Evolutionary conservation across 805 yeast species (phyloP), one percentile per base, ranked within the genome.

Genomic region (Starmera pachycereana): DNA sequence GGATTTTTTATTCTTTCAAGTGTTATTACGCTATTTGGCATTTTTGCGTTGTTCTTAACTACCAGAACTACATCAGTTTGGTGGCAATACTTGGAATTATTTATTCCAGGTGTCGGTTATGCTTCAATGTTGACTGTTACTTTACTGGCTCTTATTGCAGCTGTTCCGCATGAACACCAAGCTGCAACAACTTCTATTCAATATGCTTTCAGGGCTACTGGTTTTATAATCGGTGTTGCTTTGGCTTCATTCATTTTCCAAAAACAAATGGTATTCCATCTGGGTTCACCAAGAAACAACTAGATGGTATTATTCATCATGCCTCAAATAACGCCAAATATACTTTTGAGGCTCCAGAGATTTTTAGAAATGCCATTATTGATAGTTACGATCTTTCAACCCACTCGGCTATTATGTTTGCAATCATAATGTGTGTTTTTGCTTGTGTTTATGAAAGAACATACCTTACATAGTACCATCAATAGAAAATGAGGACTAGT

Each of bases 151-250:
- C 68, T 86, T 59, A 81, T 86, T 40, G 79, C 92, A 0, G 74
- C 92, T 2, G 92, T 81, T 2, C 78, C 82, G 9, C 58, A 66
- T 18, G 69, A 72, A 39, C 72, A 69, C 52, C 95, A 86, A 58
- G 95, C 96, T 1, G 72, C 87, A 16, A 81, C 90, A 3, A 88
- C 96, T 0, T 84, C 95, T 0, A 83, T 89, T 42, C 95, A 86
- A 53, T 88, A 89, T 57, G 88, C 89, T 0, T 86, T 83, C 65
- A 70, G 95, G 52, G 80, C 90, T 9, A 79, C 88, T 1, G 95
- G 95, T 0, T 81, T 90, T n/a, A 82, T 92, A 0, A 60, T 85
- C 37, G 95, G 95, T 32, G 88, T 86, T 12, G 66, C 89, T 1
- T 49, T 78, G 11, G 78, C 84, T 0, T 71, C 82, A 16, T 78